Conservation (phyloP, 108 stramenopile genomes). For the Fragilaria crotonensis region DNA sequence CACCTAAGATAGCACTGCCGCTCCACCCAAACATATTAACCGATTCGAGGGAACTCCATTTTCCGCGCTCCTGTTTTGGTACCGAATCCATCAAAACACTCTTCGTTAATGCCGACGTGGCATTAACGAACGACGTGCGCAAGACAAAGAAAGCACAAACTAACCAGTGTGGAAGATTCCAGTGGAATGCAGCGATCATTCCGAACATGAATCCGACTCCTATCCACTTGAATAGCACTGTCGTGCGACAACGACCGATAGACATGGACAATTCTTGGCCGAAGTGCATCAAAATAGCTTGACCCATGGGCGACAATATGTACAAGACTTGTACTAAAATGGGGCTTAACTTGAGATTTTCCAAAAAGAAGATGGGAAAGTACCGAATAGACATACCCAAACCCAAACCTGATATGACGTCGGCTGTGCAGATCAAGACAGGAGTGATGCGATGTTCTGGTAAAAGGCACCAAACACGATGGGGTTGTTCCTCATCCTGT, state of each 20-base stretch:
- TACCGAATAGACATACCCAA: conserved; percentile 69
- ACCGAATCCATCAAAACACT: conserved; percentile 43
- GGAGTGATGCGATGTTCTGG: conserved; percentile 24
- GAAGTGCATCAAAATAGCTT: conserved; percentile 24
- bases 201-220: conserved; percentile 22
- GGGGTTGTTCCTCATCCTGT: conserved; percentile 2
- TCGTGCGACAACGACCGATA: conserved; percentile 33
- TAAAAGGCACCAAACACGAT: background rate
- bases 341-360: conserved; percentile 37
- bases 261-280: conserved; percentile 20
- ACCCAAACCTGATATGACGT: conserved; percentile 38
- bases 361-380: conserved; percentile 61
- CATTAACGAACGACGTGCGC: conserved; percentile 42
- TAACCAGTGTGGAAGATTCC: conserved; percentile 4
- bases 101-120: conserved; percentile 38
- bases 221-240: conserved; percentile 27
- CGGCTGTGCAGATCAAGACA: conserved; percentile 23
- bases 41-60: conserved; percentile 45
- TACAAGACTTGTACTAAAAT: conserved; percentile 48
- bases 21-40: conserved; percentile 46
- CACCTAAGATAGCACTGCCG: conserved; percentile 35
- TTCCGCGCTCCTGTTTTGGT: conserved; percentile 30
- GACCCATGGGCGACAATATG: conserved; percentile 32
- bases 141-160: conserved; percentile 29
- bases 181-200: conserved; percentile 22